Evolutionary conservation across 2,329 filamentous ascomycete species (phyloP).

Genomic region (Allantophomopsis lycopodina): DNA sequence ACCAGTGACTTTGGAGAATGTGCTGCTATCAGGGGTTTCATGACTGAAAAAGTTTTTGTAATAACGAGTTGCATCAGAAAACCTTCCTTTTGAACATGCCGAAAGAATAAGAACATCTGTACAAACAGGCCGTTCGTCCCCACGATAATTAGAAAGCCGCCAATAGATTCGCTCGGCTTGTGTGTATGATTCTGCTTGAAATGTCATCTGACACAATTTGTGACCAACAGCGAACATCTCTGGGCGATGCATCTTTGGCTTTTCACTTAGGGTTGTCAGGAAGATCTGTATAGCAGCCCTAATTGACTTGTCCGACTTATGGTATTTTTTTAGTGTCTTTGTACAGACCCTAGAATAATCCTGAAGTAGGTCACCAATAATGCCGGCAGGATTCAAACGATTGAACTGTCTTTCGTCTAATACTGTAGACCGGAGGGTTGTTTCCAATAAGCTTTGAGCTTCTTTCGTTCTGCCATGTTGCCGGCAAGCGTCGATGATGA

Average conservation of each 20-base stretch:
- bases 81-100: constrained; percentile 6
- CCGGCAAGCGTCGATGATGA: no score
- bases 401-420: constrained; percentile 1
- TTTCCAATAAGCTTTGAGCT: no score
- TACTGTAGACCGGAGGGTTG: no score
- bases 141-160: constrained; percentile 6
- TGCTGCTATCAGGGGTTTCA: constrained; percentile 6
- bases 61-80: constrained; percentile 6
- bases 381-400: not conserved
- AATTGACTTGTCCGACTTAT: no score
- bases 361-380: constrained; percentile 1
- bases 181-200: constrained; percentile 7
- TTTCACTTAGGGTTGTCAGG: constrained; percentile 10
- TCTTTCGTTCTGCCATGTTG: no score
- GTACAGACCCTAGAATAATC: no score
- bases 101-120: constrained; percentile 11
- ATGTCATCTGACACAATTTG: constrained; percentile 10
- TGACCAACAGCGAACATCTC: constrained; percentile 7
- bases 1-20: constrained; percentile 7
- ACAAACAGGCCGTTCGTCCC: not conserved
- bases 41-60: constrained; percentile 9
- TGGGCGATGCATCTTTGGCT: constrained; percentile 4
- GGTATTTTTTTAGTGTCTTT: no score
- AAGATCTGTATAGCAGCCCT: constrained; percentile 6
- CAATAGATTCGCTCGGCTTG: constrained; percentile 10